A percentile compares a stretch with the other conserved stretches of the same genome.
phyloP scores from a whole-genome alignment of 305 asterid species.

The Fraxinus nigra region DNA sequence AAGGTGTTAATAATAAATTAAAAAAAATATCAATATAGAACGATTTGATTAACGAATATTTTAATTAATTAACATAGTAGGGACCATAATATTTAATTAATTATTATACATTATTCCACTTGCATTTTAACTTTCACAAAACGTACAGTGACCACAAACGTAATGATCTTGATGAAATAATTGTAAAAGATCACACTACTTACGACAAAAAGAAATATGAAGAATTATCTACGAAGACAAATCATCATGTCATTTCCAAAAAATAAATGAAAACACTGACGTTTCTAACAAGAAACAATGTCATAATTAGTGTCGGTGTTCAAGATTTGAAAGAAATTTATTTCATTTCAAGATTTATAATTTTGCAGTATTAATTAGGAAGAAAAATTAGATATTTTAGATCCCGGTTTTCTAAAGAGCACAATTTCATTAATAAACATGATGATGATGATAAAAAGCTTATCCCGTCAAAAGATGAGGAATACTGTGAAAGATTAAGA shows the following conservation, averaged over 20 bases:
- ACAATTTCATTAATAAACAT: too few relatives aligned
- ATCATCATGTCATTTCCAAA: not conserved
- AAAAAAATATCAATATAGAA: too few relatives aligned
- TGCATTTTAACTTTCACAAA: not conserved
- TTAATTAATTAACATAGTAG: not conserved
- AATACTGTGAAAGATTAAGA: too few relatives aligned
- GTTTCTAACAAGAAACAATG: not conserved
- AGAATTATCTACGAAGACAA: not conserved
- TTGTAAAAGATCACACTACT: not conserved
- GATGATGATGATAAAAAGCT: too few relatives aligned
- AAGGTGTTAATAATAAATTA: too few relatives aligned
- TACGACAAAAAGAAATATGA: not conserved
- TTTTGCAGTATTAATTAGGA: not conserved
- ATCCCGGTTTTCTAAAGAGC: not conserved
- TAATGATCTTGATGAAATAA: slow-evolving; percentile 21
- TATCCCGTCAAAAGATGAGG: too few relatives aligned
- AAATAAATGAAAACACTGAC: not conserved
- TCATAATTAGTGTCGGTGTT: not conserved
- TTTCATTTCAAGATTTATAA: not conserved
- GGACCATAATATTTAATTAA: not conserved
- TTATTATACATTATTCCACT: slow-evolving; percentile 1
- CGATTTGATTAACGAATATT: not conserved
- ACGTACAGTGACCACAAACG: slow-evolving; percentile 19
- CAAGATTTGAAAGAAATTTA: not conserved
- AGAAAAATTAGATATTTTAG: not conserved